phyloP scores from a whole-genome alignment of 2,329 filamentous ascomycete genomes.

The Nemania sp. region DNA sequence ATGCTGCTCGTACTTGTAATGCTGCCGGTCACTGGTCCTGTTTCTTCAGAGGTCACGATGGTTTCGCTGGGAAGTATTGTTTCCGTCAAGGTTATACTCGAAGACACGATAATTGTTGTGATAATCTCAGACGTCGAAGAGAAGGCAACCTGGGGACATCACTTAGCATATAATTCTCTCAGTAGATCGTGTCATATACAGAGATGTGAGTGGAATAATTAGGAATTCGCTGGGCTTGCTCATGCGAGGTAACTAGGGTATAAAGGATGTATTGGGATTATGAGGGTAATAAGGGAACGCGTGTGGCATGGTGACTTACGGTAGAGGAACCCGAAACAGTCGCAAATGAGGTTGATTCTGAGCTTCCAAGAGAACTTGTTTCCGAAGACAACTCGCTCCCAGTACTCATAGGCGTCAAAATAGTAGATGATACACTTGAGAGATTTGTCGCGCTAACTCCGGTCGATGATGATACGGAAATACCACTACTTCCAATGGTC shows the following conservation, averaged over 20 bases:
- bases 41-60: conserved; percentile 42
- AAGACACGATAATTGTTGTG: conserved; percentile 39
- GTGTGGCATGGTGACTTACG: conserved; percentile 27
- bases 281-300: too few species aligned
- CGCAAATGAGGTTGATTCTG: neutral
- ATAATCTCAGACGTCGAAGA: conserved; percentile 25
- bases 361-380: conserved; percentile 12
- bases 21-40: conserved; percentile 42
- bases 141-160: conserved; percentile 23
- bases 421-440: conserved; percentile 11
- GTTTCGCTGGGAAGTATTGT: conserved; percentile 43
- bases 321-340: conserved; percentile 15
- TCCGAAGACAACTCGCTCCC: conserved; percentile 15
- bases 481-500: conserved; percentile 28
- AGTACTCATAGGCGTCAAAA: conserved; percentile 2
- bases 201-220: neutral
- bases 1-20: conserved; percentile 16
- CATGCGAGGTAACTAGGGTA: neutral
- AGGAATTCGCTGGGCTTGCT: neutral
- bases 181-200: neutral
- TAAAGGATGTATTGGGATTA: neutral
- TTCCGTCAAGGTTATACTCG: conserved; percentile 37
- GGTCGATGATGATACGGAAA: conserved; percentile 14
- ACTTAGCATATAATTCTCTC: conserved; percentile 25
- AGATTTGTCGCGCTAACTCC: conserved; percentile 21